A percentile compares a stretch with the other conserved stretches of the same genome.
Evolutionary conservation across 352 stramenopile species (phyloP).

Genomic region (Thalassiosira exigua): DNA sequence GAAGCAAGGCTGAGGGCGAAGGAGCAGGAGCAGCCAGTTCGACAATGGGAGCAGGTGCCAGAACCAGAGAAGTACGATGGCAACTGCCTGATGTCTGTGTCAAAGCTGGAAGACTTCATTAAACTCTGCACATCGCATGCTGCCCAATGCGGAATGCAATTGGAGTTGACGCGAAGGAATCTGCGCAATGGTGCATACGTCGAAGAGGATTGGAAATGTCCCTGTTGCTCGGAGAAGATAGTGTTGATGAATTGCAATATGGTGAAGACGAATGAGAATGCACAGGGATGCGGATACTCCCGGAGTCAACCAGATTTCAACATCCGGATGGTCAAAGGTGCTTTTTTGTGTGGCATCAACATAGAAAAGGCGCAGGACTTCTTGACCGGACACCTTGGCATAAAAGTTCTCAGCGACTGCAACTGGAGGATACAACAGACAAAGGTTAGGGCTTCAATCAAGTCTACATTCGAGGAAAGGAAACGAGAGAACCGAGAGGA

Average conservation of each 20-base stretch:
- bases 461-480: not conserved
- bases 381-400: not conserved
- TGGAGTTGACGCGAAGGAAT: not conserved
- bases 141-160: not conserved
- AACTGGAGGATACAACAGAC: not conserved
- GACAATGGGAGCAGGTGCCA: not conserved
- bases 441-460: not conserved
- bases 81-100: not conserved
- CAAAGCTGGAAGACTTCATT: not conserved
- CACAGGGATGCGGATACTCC: not conserved
- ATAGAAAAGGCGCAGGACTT: not conserved
- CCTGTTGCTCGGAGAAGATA: not conserved
- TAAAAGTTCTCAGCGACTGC: not conserved
- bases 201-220: not conserved
- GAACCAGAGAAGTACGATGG: not conserved
- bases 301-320: not conserved
- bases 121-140: not conserved
- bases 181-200: not conserved
- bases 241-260: not conserved
- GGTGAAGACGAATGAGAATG: not conserved
- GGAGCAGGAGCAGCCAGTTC: not conserved
- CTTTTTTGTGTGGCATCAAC: not conserved
- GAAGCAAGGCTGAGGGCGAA: not conserved
- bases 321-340: not conserved
- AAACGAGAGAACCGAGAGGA: not conserved